Percentiles rank a stretch among this genome's conserved stretches.
Conservation (phyloP, 1,139 yeast genomes). For the Debaryomyces sp. region DNA sequence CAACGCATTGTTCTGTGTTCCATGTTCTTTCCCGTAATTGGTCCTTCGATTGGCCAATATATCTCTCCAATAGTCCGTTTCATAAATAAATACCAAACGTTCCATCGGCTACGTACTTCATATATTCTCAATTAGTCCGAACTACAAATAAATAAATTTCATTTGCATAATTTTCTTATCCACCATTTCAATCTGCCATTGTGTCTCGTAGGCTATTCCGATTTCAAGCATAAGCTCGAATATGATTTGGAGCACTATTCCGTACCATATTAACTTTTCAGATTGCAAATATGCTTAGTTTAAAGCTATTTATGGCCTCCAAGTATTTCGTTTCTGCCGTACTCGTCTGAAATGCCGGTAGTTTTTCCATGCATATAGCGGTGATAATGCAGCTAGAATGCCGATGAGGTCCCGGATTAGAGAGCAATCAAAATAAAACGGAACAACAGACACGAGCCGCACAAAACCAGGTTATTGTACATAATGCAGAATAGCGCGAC, state of each 20-base stretch:
- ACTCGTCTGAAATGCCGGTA: not conserved
- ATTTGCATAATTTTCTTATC: not conserved
- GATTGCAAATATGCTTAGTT: not conserved
- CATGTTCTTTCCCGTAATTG: not conserved
- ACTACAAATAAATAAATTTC: slow-evolving; percentile 1
- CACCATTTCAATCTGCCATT: not conserved
- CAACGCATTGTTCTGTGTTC: not conserved
- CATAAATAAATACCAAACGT: slow-evolving; percentile 1
- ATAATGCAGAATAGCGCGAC: not conserved
- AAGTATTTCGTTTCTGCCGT: not conserved
- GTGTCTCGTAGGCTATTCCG: too few relatives aligned
- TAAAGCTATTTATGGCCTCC: not conserved
- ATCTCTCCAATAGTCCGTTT: not conserved
- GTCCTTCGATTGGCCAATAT: not conserved
- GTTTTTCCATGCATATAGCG: not conserved
- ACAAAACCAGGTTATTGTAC: too few relatives aligned
- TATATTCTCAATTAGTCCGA: not conserved
- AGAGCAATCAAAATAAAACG: not conserved
- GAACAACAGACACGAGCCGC: not conserved
- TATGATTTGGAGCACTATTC: not conserved
- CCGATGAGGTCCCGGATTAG: slow-evolving; percentile 1
- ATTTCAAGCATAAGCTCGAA: not conserved
- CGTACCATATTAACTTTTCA: not conserved
- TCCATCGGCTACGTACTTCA: not conserved
- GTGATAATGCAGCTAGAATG: slow-evolving; percentile 1